Evolutionary conservation across 768 basidiomycete genomes (phyloP).

Genomic region (Gelatoporia subvermispora): DNA sequence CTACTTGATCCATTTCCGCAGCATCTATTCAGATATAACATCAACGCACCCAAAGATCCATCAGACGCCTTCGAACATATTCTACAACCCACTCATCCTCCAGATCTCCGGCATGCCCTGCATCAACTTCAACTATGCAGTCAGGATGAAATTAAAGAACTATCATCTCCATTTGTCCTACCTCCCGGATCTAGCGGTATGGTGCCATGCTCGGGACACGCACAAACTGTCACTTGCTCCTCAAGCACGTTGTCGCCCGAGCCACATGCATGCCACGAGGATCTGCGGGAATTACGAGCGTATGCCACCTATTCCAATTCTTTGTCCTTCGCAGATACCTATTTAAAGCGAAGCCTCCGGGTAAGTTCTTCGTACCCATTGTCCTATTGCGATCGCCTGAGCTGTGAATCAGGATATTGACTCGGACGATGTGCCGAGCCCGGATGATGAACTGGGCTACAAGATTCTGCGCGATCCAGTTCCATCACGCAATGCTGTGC

Average conservation of each 20-base stretch:
- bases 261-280: slow-evolving; percentile 2
- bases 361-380: too few relatives aligned
- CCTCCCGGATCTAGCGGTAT: background rate
- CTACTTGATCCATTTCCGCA: background rate
- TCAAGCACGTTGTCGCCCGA: slow-evolving; percentile 2
- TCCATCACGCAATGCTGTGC: background rate
- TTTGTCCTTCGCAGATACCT: slow-evolving; percentile 1
- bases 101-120: slow-evolving; percentile 10
- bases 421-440: slow-evolving; percentile 2
- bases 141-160: too few relatives aligned
- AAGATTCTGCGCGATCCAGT: slow-evolving; percentile 5
- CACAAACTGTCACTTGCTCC: background rate
- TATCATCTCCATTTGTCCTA: too few relatives aligned
- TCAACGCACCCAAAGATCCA: background rate
- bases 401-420: slow-evolving; percentile 6
- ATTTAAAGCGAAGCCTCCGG: background rate
- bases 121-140: slow-evolving; percentile 10
- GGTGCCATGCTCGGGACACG: background rate
- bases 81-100: background rate
- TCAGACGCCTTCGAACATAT: slow-evolving; percentile 1
- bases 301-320: background rate
- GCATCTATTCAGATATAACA: too few relatives aligned
- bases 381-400: background rate
- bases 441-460: slow-evolving; percentile 16
- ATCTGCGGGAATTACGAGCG: background rate